A percentile compares a stretch with the other conserved stretches of the same genome.
Conservation (phyloP, 2,329 filamentous ascomycete genomes). For the Paecilomyces niveus region DNA sequence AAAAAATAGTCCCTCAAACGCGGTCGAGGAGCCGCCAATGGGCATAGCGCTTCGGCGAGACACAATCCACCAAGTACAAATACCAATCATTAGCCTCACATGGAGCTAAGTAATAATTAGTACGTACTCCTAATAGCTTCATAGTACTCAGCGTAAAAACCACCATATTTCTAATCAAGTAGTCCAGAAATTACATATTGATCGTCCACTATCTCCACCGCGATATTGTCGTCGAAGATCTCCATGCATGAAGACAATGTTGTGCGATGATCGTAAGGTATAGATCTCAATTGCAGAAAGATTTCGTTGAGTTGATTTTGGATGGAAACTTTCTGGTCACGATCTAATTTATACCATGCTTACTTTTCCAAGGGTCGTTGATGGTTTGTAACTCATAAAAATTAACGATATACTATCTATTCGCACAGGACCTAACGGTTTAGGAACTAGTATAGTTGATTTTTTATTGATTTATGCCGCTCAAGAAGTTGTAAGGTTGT, state of each 20-base stretch:
- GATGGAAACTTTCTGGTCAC: too few relatives aligned
- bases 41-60: slow-evolving; percentile 7
- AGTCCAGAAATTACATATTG: too few relatives aligned
- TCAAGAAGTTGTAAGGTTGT: slow-evolving; percentile 18
- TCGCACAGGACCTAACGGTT: slow-evolving; percentile 12
- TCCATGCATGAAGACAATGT: slow-evolving; percentile 14
- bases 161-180: slow-evolving; percentile 20
- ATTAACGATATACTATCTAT: slow-evolving; percentile 12
- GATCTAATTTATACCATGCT: slow-evolving; percentile 4
- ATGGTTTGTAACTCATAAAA: slow-evolving; percentile 13
- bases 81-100: too few relatives aligned
- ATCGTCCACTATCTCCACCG: too few relatives aligned
- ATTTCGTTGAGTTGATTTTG: too few relatives aligned
- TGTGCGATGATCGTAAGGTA: too few relatives aligned
- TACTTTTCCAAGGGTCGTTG: slow-evolving; percentile 8
- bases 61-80: too few relatives aligned
- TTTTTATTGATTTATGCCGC: slow-evolving; percentile 9
- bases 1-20: slow-evolving; percentile 8
- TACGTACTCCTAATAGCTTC: too few relatives aligned
- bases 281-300: too few relatives aligned
- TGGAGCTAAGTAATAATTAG: too few relatives aligned
- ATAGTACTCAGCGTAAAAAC: slow-evolving; percentile 18
- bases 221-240: slow-evolving; percentile 17
- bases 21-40: slow-evolving; percentile 19
- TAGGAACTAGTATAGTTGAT: slow-evolving; percentile 12